Conservation (phyloP, 2,329 filamentous ascomycete species). For the Leptographium lundbergii region DNA sequence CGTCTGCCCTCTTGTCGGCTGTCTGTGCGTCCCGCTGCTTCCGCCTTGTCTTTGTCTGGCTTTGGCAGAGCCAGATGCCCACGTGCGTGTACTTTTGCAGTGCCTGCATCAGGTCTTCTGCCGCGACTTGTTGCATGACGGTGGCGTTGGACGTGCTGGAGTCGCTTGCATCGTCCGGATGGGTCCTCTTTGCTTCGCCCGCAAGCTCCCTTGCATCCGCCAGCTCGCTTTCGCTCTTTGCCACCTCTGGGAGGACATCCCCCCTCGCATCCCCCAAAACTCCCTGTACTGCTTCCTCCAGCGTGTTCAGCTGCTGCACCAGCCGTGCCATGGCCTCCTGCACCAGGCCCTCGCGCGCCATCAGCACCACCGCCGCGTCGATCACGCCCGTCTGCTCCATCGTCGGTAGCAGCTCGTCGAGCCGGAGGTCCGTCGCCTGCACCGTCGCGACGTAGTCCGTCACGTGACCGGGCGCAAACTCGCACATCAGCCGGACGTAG, state of each 20-base stretch:
- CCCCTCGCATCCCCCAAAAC: slow-evolving; percentile 36
- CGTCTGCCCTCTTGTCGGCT: slow-evolving; percentile 24
- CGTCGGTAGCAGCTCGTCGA: slow-evolving; percentile 70
- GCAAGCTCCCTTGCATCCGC: no score
- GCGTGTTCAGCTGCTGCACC: slow-evolving; percentile 63
- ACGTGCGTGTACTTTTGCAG: slow-evolving; percentile 85
- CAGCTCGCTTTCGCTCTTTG: slow-evolving; percentile 22
- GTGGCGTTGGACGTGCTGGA: slow-evolving; percentile 8
- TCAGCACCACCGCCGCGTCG: slow-evolving; percentile 82
- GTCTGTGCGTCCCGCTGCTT: not conserved
- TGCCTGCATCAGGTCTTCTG: slow-evolving; percentile 60
- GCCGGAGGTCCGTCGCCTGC: slow-evolving; percentile 62
- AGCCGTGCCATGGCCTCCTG: slow-evolving; percentile 75
- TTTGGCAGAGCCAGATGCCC: slow-evolving; percentile 90
- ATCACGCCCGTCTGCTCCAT: slow-evolving; percentile 86
- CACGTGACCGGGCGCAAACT: slow-evolving; percentile 68
- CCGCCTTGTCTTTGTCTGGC: slow-evolving; percentile 51
- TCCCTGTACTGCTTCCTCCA: slow-evolving; percentile 67
- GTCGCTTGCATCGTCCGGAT: no score
- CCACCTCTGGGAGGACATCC: no score
- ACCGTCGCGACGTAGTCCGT: slow-evolving; percentile 70
- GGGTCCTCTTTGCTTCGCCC: no score
- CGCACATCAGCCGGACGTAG: slow-evolving; percentile 87
- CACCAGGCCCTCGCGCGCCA: slow-evolving; percentile 79
- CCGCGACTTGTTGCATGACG: slow-evolving; percentile 33